Evolutionary conservation across 345 rosid genomes (phyloP).

Genomic region (Acer saccharum): DNA sequence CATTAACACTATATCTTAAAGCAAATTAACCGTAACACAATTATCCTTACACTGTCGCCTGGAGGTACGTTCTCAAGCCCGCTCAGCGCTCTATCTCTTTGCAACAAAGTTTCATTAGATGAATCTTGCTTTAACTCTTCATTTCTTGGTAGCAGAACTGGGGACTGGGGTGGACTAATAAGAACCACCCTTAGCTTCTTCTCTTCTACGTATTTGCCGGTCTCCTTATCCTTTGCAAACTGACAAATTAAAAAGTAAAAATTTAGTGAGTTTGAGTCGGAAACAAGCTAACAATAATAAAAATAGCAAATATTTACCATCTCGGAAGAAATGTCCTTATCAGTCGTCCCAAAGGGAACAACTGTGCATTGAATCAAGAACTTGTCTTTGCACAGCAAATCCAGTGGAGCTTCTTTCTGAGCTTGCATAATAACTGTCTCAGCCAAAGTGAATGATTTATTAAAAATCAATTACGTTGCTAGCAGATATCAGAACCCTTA

Average conservation of each 20-base stretch:
- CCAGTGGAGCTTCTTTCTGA: constrained; percentile 48
- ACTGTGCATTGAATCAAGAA: constrained; percentile 53
- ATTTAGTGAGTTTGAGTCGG: not conserved
- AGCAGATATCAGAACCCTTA: not conserved
- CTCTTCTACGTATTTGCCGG: constrained; percentile 44
- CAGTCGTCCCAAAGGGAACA: constrained; percentile 45
- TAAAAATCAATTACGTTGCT: not conserved
- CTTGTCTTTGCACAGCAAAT: constrained; percentile 62
- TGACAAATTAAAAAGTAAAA: constrained; percentile 19
- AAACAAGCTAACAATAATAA: constrained; percentile 1
- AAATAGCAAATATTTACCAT: constrained; percentile 26
- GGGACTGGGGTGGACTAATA: constrained; percentile 34
- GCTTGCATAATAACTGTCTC: constrained; percentile 57
- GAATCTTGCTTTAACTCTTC: constrained; percentile 41
- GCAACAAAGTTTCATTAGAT: constrained; percentile 22
- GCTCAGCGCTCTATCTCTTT: constrained; percentile 18
- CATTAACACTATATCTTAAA: not conserved
- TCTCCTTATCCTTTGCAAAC: constrained; percentile 48
- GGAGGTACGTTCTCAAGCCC: constrained; percentile 56
- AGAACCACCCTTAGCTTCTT: constrained; percentile 55
- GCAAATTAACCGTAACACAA: not conserved
- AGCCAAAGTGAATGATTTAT: constrained; percentile 1
- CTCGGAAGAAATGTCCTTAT: constrained; percentile 45
- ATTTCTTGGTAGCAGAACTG: constrained; percentile 36
- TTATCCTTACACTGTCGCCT: constrained; percentile 30